phyloP scores from a whole-genome alignment of 148 eudicot genomes.

The Mesembryanthemum crystallinum region DNA sequence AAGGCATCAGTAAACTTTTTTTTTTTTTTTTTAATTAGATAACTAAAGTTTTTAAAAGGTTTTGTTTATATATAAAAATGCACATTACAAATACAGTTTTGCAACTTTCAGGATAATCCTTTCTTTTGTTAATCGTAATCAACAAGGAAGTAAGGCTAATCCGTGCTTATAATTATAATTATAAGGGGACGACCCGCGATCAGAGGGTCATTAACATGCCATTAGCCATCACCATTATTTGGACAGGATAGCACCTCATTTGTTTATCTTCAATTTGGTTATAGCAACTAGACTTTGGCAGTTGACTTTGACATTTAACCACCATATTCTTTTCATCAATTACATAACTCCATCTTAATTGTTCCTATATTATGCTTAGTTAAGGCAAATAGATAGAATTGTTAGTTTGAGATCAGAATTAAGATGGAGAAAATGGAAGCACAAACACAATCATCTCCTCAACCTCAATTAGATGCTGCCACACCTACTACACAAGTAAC shows the following conservation, averaged over 20 bases:
- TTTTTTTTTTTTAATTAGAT: too few species aligned
- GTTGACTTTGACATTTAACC: background rate
- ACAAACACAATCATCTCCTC: constrained; percentile 8
- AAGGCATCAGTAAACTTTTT: too few species aligned
- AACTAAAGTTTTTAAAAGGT: too few species aligned
- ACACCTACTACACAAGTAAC: background rate
- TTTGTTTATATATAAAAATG: too few species aligned
- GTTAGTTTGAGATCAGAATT: background rate
- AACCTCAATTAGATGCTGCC: background rate
- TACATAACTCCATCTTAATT: background rate
- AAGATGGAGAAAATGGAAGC: constrained; percentile 12
- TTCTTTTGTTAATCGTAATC: too few species aligned
- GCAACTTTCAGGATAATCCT: too few species aligned
- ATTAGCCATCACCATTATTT: background rate
- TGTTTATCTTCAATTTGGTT: background rate
- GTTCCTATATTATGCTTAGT: too few species aligned
- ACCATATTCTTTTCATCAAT: background rate
- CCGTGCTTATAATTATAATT: too few species aligned
- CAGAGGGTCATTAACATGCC: background rate
- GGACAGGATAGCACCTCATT: background rate
- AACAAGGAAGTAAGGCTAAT: too few species aligned
- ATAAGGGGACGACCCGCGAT: background rate
- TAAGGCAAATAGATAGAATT: background rate
- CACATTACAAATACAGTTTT: too few species aligned
- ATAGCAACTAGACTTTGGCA: background rate